phyloP scores from a whole-genome alignment of 768 basidiomycete genomes.

The Lentinula raphanica region DNA sequence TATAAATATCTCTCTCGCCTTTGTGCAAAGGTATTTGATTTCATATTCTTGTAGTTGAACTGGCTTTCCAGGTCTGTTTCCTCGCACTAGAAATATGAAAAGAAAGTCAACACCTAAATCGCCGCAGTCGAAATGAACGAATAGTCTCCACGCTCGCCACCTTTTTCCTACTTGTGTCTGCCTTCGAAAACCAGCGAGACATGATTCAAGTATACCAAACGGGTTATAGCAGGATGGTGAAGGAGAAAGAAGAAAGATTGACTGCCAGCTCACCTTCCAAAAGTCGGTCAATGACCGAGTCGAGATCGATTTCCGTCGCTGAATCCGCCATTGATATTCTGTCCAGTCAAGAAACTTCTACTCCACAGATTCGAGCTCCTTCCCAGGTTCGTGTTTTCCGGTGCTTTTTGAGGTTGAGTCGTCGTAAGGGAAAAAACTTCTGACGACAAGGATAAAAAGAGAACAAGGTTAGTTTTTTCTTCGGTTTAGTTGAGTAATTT shows the following conservation, averaged over 20 bases:
- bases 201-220: background rate
- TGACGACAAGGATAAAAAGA: conserved; percentile 12
- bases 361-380: background rate
- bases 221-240: too few species aligned
- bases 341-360: background rate
- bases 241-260: conserved; percentile 10
- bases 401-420: background rate
- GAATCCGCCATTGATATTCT: conserved; percentile 68
- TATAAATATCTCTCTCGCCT: conserved; percentile 98
- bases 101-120: background rate
- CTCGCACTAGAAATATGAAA: conserved; percentile 70
- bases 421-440: background rate
- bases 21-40: conserved; percentile 98
- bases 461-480: conserved; percentile 7
- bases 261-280: conserved; percentile 80
- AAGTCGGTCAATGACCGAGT: conserved; percentile 98
- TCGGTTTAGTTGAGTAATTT: background rate
- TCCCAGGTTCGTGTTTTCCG: background rate
- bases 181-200: background rate
- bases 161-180: too few species aligned
- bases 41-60: conserved; percentile 98
- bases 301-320: conserved; percentile 92
- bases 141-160: background rate
- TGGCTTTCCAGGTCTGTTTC: conserved; percentile 97
- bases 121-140: background rate